Conservation (phyloP, 371 early-diverging fungal species). For the Nematocida parisii region DNA sequence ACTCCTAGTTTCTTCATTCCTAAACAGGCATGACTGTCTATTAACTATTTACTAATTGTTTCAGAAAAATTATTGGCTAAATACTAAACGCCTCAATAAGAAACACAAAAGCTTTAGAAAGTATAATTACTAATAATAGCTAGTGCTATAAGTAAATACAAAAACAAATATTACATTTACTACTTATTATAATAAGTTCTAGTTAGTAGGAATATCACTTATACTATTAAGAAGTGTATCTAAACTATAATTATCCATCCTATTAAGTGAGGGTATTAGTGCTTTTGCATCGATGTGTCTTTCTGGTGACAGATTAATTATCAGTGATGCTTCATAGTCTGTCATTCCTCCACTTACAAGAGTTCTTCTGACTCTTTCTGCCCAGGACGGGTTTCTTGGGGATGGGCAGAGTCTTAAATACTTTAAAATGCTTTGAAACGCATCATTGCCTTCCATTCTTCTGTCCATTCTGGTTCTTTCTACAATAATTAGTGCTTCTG, state of each 20-base stretch:
- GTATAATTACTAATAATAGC: background rate
- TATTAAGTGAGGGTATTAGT: slow-evolving; percentile 39
- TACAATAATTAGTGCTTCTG: slow-evolving; percentile 24
- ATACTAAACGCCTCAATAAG: slow-evolving; percentile 2
- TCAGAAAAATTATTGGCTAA: slow-evolving; percentile 37
- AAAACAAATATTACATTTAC: no score
- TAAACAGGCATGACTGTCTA: slow-evolving; percentile 21
- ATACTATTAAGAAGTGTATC: slow-evolving; percentile 37
- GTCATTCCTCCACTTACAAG: slow-evolving; percentile 23
- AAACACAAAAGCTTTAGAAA: background rate
- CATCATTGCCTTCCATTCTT: slow-evolving; percentile 9
- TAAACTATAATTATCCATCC: slow-evolving; percentile 36
- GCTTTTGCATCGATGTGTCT: slow-evolving; percentile 48
- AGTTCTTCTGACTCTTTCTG: slow-evolving; percentile 32
- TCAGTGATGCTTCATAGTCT: slow-evolving; percentile 37
- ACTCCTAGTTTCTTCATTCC: slow-evolving; percentile 8
- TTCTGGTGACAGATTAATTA: slow-evolving; percentile 51
- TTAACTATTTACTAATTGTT: slow-evolving; percentile 29
- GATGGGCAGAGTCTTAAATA: slow-evolving; percentile 16
- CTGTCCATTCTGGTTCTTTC: slow-evolving; percentile 37
- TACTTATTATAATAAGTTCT: background rate
- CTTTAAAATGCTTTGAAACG: slow-evolving; percentile 37
- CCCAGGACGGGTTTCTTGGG: slow-evolving; percentile 14
- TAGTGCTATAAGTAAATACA: no score
- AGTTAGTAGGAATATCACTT: slow-evolving; percentile 5